These are phyloP conservation scores for Leptoxyphium fumago DNA, from an alignment of 2,329 filamentous ascomycete species.

Conservation along the genomic window DNA sequence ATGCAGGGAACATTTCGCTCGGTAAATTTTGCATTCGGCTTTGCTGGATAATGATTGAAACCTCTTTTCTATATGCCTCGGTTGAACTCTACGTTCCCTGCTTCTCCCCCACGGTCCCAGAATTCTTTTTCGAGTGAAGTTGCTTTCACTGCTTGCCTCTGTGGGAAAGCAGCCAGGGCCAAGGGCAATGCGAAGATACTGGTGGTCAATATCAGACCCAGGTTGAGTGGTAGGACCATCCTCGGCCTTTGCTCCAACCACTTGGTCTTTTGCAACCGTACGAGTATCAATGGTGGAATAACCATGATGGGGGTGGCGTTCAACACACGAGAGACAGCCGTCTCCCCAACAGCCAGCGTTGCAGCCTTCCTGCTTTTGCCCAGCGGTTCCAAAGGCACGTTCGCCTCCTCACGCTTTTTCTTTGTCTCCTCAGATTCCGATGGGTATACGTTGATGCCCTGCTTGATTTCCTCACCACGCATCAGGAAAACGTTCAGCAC, in stretches of 20 bases:
- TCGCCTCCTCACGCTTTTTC: conserved; percentile 34
- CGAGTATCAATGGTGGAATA: conserved; percentile 71
- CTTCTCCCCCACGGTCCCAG: conserved; percentile 60
- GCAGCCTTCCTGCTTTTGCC: conserved; percentile 84
- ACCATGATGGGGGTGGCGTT: conserved; percentile 98
- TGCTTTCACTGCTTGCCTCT: conserved; percentile 68
- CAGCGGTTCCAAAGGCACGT: conserved; percentile 36
- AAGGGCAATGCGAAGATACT: conserved; percentile 80
- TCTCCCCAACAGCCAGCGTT: conserved; percentile 80
- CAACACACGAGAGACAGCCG: conserved; percentile 76
- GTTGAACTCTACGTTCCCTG: conserved; percentile 88
- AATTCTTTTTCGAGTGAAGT: conserved; percentile 74
- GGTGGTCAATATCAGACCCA: conserved; percentile 73
- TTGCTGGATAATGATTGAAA: no score
- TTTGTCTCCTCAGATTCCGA: conserved; percentile 56
- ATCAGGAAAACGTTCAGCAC: conserved; percentile 94
- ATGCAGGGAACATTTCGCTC: no score
- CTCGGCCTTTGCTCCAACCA: conserved; percentile 69
- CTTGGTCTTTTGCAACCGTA: conserved; percentile 66
- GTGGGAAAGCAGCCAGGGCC: conserved; percentile 82
- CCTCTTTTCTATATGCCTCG: conserved; percentile 55
- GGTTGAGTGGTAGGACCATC: conserved; percentile 67
- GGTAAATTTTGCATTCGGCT: no score
- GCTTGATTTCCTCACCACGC: conserved; percentile 88
- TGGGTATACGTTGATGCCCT: conserved; percentile 84